phyloP scores from a whole-genome alignment of 768 basidiomycete species.

The Termitomyces sp. region DNA sequence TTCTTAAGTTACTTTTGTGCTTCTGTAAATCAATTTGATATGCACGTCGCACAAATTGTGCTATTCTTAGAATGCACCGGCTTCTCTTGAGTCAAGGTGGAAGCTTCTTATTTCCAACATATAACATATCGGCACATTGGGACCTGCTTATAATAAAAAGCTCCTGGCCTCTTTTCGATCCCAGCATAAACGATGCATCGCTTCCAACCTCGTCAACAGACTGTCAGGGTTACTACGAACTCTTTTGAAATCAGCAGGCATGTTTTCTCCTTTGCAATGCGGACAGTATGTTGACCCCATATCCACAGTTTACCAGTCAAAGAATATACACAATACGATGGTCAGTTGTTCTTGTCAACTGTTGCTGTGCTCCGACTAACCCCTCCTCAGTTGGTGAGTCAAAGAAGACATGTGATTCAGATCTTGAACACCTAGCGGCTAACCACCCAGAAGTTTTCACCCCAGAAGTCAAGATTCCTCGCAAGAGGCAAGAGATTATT shows the following conservation, averaged over 20 bases:
- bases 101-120: neutral
- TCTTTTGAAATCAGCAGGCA: constrained; percentile 28
- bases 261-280: neutral
- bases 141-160: neutral
- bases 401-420: neutral
- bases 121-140: neutral
- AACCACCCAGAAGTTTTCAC: constrained; percentile 16
- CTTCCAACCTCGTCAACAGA: constrained; percentile 6
- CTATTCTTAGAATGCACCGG: neutral
- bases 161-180: neutral
- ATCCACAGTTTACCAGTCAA: constrained; percentile 24
- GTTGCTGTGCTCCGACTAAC: neutral
- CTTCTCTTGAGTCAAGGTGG: neutral
- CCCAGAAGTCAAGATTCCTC: constrained; percentile 22
- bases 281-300: neutral
- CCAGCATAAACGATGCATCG: constrained; percentile 3
- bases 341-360: constrained; percentile 14
- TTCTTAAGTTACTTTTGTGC: constrained; percentile 2
- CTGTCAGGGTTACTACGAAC: constrained; percentile 27
- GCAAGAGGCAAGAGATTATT: constrained; percentile 32
- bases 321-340: constrained; percentile 30
- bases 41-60: neutral
- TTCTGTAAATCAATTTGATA: constrained; percentile 3
- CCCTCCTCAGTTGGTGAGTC: constrained; percentile 6
- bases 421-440: neutral